A percentile compares a stretch with the other conserved stretches of the same genome.
phyloP scores from a whole-genome alignment of 73 alveolate species.

The Paramecium biaurelia region DNA sequence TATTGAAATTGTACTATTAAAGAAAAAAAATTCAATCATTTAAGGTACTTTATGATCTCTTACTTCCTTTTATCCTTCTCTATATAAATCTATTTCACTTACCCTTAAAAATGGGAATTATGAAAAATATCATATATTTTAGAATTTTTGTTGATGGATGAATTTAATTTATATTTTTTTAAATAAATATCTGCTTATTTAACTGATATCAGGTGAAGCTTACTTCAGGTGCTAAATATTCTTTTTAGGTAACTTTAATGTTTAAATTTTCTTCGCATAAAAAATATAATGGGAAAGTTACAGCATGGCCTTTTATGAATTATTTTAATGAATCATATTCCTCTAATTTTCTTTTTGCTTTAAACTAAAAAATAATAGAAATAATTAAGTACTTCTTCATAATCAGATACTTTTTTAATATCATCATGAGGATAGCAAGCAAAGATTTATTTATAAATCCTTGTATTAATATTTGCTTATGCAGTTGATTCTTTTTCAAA shows the following conservation, averaged over 20 bases:
- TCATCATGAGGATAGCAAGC: conserved; percentile 91
- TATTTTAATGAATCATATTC: conserved; percentile 19
- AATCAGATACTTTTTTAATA: background rate
- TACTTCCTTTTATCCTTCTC: too few species aligned
- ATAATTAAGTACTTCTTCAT: background rate
- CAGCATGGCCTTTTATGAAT: conserved; percentile 61
- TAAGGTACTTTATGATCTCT: too few species aligned
- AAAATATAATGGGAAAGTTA: conserved; percentile 73
- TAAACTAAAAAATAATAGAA: background rate
- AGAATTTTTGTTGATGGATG: too few species aligned
- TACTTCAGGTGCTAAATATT: conserved; percentile 44
- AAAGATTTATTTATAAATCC: conserved; percentile 78
- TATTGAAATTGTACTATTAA: too few species aligned
- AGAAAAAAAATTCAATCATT: too few species aligned
- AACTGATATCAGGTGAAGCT: conserved; percentile 41
- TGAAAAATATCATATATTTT: too few species aligned
- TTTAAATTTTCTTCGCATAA: conserved; percentile 66
- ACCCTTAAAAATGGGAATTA: too few species aligned
- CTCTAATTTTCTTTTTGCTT: background rate
- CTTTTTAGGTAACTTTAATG: conserved; percentile 52
- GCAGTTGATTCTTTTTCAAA: conserved; percentile 54
- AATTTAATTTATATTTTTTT: too few species aligned
- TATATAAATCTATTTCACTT: too few species aligned
- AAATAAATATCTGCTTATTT: too few species aligned
- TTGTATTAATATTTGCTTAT: conserved; percentile 77